Percentiles rank a stretch among this genome's conserved stretches.
Evolutionary conservation across 225 moss, liverwort and hornwort species (phyloP).

Genomic region (Straminergon stramineum): DNA sequence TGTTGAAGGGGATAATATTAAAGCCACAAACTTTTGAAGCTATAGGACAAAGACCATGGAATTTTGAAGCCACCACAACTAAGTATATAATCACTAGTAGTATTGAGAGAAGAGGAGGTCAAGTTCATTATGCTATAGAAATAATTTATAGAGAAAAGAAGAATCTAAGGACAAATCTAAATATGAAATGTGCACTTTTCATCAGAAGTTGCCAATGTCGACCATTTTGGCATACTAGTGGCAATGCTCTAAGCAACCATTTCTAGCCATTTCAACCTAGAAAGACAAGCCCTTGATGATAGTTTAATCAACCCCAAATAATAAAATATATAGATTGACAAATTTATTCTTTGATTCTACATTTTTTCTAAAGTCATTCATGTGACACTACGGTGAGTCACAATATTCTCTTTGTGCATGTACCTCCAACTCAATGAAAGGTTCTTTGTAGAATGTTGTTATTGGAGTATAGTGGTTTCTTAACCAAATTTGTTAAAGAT

Average conservation of each 20-base stretch:
- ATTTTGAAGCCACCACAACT: neutral
- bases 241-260: rapidly evolving
- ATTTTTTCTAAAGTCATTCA: neutral
- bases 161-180: rapidly evolving
- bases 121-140: neutral
- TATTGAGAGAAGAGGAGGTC: rapidly evolving
- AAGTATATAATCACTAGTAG: neutral
- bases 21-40: neutral
- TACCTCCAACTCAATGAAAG: rapidly evolving
- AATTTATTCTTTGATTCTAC: neutral
- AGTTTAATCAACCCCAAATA: neutral
- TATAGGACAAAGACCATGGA: neutral
- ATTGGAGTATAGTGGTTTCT: rapidly evolving
- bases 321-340: rapidly evolving
- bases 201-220: neutral
- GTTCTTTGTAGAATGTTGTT: rapidly evolving
- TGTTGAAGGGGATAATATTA: neutral
- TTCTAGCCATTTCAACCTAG: neutral
- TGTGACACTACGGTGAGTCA: rapidly evolving
- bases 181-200: neutral
- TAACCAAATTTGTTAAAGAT: rapidly evolving
- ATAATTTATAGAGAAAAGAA: neutral
- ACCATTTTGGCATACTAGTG: rapidly evolving
- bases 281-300: neutral
- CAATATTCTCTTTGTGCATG: rapidly evolving